A percentile compares a stretch with the other conserved stretches of the same genome.
These are phyloP conservation scores for Lepiota brunneoincarnata DNA, from an alignment of 768 basidiomycete genomes.

Conservation along the genomic window DNA sequence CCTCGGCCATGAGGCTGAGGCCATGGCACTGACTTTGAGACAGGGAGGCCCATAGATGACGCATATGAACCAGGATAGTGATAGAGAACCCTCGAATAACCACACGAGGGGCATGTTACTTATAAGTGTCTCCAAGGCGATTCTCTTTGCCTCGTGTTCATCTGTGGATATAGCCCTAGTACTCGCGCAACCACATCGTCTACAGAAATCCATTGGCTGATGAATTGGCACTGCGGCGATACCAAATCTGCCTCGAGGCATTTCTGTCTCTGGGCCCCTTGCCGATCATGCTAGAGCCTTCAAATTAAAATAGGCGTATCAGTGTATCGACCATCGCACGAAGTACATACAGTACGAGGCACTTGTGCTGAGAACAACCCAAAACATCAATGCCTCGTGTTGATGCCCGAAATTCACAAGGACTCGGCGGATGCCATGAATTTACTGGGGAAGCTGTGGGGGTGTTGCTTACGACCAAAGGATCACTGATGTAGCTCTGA, in stretches of 20 bases:
- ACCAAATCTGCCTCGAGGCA: constrained; percentile 12
- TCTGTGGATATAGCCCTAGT: not conserved
- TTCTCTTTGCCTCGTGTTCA: constrained; percentile 7
- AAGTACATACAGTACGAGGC: not conserved
- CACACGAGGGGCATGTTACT: not conserved
- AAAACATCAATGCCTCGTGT: constrained; percentile 9
- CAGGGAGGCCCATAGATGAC: not conserved
- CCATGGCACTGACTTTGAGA: not conserved
- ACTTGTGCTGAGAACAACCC: not conserved
- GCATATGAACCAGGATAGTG: too few species aligned
- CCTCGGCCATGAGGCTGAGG: not conserved
- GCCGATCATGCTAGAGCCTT: not conserved
- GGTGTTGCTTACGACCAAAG: not conserved
- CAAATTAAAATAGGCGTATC: too few species aligned
- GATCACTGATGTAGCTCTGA: not conserved
- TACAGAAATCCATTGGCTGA: not conserved
- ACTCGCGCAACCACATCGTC: too few species aligned
- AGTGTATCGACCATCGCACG: not conserved
- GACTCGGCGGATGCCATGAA: not conserved
- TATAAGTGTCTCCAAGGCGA: not conserved
- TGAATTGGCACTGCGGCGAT: not conserved
- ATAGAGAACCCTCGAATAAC: too few species aligned
- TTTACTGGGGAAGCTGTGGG: not conserved
- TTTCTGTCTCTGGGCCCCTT: constrained; percentile 1
- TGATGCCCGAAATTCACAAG: constrained; percentile 1